phyloP scores from a whole-genome alignment of 495 filamentous ascomycete species.

The Penicillium crystallinum region DNA sequence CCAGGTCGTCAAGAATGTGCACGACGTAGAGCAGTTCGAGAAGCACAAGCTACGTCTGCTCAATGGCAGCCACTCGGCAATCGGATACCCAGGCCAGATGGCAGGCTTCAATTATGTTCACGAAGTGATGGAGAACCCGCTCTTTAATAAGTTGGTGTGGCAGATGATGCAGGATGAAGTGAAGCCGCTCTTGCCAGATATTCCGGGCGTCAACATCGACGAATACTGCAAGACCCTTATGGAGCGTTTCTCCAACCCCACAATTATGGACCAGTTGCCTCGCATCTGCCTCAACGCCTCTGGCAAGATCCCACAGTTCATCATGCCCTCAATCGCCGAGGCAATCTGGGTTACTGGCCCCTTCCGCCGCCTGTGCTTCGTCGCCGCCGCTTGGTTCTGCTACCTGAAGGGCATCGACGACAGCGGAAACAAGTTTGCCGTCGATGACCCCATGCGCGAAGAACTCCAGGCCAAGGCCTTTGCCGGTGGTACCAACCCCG shows the following conservation, averaged over 20 bases:
- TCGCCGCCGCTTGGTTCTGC: conserved; percentile 42
- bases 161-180: conserved; percentile 49
- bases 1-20: conserved; percentile 42
- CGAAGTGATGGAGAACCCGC: conserved; percentile 40
- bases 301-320: conserved; percentile 48
- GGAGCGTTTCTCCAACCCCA: conserved; percentile 46
- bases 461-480: conserved; percentile 38
- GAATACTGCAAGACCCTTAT: conserved; percentile 42
- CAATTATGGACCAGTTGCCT: conserved; percentile 44
- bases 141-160: conserved; percentile 37
- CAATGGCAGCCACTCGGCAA: conserved; percentile 43
- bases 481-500: conserved; percentile 32
- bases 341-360: conserved; percentile 40
- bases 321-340: conserved; percentile 47
- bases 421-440: conserved; percentile 30
- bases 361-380: conserved; percentile 42
- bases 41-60: conserved; percentile 48
- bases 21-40: conserved; percentile 44
- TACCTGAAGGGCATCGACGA: conserved; percentile 43
- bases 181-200: conserved; percentile 40
- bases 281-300: conserved; percentile 43
- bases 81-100: conserved; percentile 42
- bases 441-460: conserved; percentile 43
- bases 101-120: conserved; percentile 45
- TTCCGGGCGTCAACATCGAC: conserved; percentile 43